Evolutionary conservation across 2,329 filamentous ascomycete genomes (phyloP), one percentile per base, ranked within the genome.

Genomic region (Acephala macrosclerotiorum): DNA sequence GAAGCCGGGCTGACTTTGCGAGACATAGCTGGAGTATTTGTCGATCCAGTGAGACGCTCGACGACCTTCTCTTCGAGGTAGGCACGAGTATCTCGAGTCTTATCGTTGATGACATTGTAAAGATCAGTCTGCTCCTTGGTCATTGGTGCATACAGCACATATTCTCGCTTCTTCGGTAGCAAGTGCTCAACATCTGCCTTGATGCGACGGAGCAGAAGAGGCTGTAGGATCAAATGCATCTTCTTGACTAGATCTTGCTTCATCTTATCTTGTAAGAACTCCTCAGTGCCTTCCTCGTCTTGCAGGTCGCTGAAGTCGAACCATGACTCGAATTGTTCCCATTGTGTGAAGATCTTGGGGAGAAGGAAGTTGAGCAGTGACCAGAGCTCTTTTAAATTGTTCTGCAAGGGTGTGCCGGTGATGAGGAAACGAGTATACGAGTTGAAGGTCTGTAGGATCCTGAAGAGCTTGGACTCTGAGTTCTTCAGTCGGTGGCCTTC

Each of bases 401-500:
- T 99, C 71, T 99, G 96, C 0, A 99, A 80, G 0, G 96, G 96
- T 0, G 96, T 99, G 9, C 96, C 96, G 0, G 96, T 98, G 38
- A 99, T 97, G 0, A 99, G 85, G 0, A 99, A 84, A 63, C 96
- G 87, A 47, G 96, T 97, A 0, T 94, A 93, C 0, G 95, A 98
- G 26, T 90, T 89, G 74, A 98, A 98, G 0, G 91, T 90, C 69
- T 96, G 89, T 0, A 99, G 81, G 71, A 97, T 93, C 57, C 93
- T 91, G 69, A 98, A 97, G 0, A 99, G 83, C 65, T 93, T 92
- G 35, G 95, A 96, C 58, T 98, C 94, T 68, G 97, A 91, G 70
- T 99, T 99, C 81, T 99, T 99, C 85, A 99, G 89, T 0, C 96
- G 91, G 76, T 99, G 96, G 0, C 96, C 96, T 79, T 99, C 96